Evolutionary conservation across 495 filamentous ascomycete species (phyloP), one percentile per base, ranked within the genome.

Genomic region (Lepidopterella palustris): DNA sequence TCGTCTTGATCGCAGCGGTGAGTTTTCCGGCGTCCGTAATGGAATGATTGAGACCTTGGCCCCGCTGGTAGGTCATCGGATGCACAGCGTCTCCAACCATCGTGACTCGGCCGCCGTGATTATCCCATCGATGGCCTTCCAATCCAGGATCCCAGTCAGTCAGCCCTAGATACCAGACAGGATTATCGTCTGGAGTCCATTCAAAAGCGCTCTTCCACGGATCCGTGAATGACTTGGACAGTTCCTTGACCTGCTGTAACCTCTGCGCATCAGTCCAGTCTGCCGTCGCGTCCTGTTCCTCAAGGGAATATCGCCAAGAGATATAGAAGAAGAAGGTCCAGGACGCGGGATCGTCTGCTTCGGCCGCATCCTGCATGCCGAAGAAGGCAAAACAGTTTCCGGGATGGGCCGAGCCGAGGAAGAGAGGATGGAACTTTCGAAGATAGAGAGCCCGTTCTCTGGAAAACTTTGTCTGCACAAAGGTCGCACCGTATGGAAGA

Each of bases 41-140:
- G 20, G 73, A 71, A 55, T 79, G 75, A 27, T 79, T 78, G 11
- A 80, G 63, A 0, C 78, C 79, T 65, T 81, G 79, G 2, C 77
- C 79, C 13, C 79, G 74, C 51, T 80, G 74, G 47, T 72, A 77
- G 0, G 75, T 78, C 77, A 80, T 78, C 0, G 76, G 63, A 70
- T 80, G 79, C 6, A 77, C 78, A 0, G 79, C 79, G 64, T 82
- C 79, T 4, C 79, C 79, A 0, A 73, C 77, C 45, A 80, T 66
- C 6, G 78, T 79, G 0, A 80, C 70, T 3, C 70, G 62, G 20
- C 77, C 77, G 4, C 56, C 58, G 42, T 70, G 70, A 53, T 71
- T 76, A 55, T 80, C 73, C 74, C 74, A 79, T 13, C 35, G n/a
- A 55, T 61, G 63, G 2, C 66, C 66, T 18, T 59, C 63, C 1